These are phyloP conservation scores for Malassezia sympodialis DNA, from an alignment of 1,284 basidiomycete genomes.

Conservation along the genomic window DNA sequence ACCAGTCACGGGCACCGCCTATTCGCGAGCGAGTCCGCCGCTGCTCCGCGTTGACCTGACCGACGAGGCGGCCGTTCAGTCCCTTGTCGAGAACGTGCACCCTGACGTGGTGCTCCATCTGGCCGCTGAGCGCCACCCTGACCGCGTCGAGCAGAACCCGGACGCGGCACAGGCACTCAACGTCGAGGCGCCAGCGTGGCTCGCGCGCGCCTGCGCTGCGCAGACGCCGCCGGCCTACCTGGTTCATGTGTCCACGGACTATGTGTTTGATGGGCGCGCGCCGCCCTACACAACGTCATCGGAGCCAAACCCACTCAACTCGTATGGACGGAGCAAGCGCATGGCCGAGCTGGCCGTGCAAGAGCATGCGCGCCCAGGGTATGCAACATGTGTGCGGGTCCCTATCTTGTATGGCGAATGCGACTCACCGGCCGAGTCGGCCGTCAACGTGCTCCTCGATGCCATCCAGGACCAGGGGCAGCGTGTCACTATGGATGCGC, in stretches of 20 bases:
- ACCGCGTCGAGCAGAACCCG: constrained; percentile 49
- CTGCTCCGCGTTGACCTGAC: constrained; percentile 51
- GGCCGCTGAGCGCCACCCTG: constrained; percentile 52
- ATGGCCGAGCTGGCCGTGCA: constrained; percentile 46
- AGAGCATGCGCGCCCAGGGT: constrained; percentile 23
- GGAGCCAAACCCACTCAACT: constrained; percentile 51
- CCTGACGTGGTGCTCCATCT: constrained; percentile 52
- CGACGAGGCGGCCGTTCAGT: constrained; percentile 48
- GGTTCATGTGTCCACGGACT: constrained; percentile 52
- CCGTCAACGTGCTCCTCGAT: constrained; percentile 39
- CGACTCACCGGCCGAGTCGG: constrained; percentile 33
- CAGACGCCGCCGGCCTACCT: constrained; percentile 23
- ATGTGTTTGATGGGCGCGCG: constrained; percentile 45
- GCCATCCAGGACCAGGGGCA: constrained; percentile 19
- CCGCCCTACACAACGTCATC: constrained; percentile 52
- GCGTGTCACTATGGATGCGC: constrained; percentile 27
- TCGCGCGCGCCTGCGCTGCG: constrained; percentile 31
- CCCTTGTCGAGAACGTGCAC: constrained; percentile 46
- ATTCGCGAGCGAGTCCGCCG: constrained; percentile 46
- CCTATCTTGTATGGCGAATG: constrained; percentile 45
- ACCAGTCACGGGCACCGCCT: constrained; percentile 41
- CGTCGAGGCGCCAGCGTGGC: constrained; percentile 49
- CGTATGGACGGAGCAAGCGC: constrained; percentile 49
- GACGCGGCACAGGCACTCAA: constrained; percentile 51
- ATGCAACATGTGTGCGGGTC: constrained; percentile 49